Base-by-base conservation (phyloP, 2,329 filamentous ascomycete species). In the Zopfia rhizophila region DNA sequence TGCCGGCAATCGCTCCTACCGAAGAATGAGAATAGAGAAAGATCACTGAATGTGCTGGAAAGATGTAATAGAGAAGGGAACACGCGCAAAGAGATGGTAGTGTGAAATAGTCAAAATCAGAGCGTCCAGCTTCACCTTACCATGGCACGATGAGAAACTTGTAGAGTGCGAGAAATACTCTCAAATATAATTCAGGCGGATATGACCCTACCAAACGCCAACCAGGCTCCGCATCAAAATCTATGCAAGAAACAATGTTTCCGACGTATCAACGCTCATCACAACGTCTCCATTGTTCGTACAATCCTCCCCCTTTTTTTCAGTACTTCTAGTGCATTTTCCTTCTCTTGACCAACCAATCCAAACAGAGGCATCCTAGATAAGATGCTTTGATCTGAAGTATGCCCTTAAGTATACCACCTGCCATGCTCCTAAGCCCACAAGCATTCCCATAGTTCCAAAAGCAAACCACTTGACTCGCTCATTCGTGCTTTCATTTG, bases 401-500 rank as follows among this genome's bases (percentile, higher is more conserved):
- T 99, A 99, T 55, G 93, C 92, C 72, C 94, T 84, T 75, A 99
- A 81, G 76, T 99, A 99, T 70, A 99, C 86, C 68, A 99, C 90
- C 85, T 99, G 94, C 94, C 94, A 99, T 29, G 80, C 91, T 73
- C 94, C 96, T 62, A 99, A 80, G 23, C 84, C 90, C 58, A 97
- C 80, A 61, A 99, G 78, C 80, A 97, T 87, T 53, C 91, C 88
- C 78, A 96, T 97, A 19, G 93, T 97, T 57, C 87, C 85, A 72
- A 97, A 86, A 36, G 93, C 93, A 75, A 99, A 99, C 91, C 91
- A 97, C 81, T 97, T 99, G 67, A 99, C 94, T 48, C 94, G 85
- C 77, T 89, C 94, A 78, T 99, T 99, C 58, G 94, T 99, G 81
- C 93, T 97, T 87, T 99, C 94, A 75, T 99, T 99, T 61, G 94